phyloP scores from a whole-genome alignment of 371 early-diverging fungal species.

The Rozella allomycis region DNA sequence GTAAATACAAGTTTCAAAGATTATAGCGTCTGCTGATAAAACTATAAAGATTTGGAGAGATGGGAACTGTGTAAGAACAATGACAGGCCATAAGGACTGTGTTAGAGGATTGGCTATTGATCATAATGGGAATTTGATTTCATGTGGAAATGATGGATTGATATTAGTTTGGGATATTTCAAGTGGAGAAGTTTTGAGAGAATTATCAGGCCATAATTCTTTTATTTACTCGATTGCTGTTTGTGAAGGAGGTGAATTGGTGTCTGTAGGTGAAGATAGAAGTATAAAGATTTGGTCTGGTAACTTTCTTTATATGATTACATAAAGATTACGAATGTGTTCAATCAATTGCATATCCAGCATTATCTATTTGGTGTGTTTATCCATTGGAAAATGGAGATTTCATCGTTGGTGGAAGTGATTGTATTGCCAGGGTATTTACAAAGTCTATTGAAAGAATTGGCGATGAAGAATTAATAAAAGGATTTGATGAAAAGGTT shows the following conservation, averaged over 20 bases:
- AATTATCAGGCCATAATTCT: conserved; percentile 66
- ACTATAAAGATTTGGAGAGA: conserved; percentile 65
- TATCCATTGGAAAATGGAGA: conserved; percentile 55
- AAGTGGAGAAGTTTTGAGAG: conserved; percentile 31
- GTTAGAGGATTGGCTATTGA: conserved; percentile 55
- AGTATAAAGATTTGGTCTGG: conserved; percentile 69
- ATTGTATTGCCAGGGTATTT: conserved; percentile 20
- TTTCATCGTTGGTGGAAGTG: conserved; percentile 63
- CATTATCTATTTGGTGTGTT: conserved; percentile 79
- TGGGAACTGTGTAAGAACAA: conserved; percentile 40
- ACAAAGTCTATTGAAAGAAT: not conserved
- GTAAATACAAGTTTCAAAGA: conserved; percentile 13
- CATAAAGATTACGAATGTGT: conserved; percentile 29
- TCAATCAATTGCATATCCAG: conserved; percentile 68
- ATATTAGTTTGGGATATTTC: not conserved
- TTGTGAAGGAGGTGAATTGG: conserved; percentile 34
- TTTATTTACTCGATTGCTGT: no score
- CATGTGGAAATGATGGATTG: conserved; percentile 74
- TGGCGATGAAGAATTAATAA: not conserved
- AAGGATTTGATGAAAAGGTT: conserved; percentile 35
- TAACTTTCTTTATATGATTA: conserved; percentile 5
- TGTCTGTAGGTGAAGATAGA: conserved; percentile 77
- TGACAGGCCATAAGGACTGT: conserved; percentile 71
- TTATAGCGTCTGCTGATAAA: conserved; percentile 73
- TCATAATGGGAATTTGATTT: conserved; percentile 44